Conservation (phyloP, 2,329 filamentous ascomycete genomes). For the Aspergillus pseudoterreus region DNA sequence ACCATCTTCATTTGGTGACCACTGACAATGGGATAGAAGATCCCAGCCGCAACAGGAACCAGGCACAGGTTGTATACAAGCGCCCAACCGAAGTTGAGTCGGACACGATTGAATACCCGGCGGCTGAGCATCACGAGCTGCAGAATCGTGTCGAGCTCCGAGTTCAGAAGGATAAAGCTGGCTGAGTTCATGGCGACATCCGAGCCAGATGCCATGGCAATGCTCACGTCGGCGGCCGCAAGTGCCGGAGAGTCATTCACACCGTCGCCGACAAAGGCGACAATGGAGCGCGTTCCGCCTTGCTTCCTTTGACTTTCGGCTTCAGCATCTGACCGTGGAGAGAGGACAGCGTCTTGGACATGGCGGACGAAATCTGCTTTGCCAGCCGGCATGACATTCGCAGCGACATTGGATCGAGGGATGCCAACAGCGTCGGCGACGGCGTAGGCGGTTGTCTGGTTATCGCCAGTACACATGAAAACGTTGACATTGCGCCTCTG, state of each 20-base stretch:
- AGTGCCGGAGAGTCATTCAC: conserved; percentile 84
- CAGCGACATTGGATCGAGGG: conserved; percentile 68
- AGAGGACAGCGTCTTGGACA: conserved; percentile 28
- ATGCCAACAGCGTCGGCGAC: conserved; percentile 77
- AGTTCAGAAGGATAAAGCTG: conserved; percentile 74
- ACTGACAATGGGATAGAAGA: conserved; percentile 61
- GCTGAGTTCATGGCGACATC: conserved; percentile 80
- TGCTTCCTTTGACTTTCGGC: conserved; percentile 9
- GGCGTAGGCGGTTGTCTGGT: conserved; percentile 74
- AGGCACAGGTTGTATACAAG: conserved; percentile 75
- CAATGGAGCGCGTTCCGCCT: conserved; percentile 46
- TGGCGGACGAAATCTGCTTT: conserved; percentile 54
- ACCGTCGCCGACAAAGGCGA: conserved; percentile 83
- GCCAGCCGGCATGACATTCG: conserved; percentile 78
- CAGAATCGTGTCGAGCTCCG: conserved; percentile 65
- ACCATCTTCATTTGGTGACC: conserved; percentile 33
- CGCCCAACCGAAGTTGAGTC: conserved; percentile 84
- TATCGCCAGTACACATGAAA: conserved; percentile 93
- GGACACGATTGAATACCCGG: conserved; percentile 71
- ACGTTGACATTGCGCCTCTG: conserved; percentile 65
- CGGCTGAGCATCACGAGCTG: conserved; percentile 69
- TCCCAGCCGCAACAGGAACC: conserved; percentile 76
- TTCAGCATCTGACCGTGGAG: conserved; percentile 1
- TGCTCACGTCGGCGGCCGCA: conserved; percentile 75
- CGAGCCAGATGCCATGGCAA: conserved; percentile 74